Evolutionary conservation across 495 filamentous ascomycete species (phyloP).

Genomic region (Lentithecium fluviatile): DNA sequence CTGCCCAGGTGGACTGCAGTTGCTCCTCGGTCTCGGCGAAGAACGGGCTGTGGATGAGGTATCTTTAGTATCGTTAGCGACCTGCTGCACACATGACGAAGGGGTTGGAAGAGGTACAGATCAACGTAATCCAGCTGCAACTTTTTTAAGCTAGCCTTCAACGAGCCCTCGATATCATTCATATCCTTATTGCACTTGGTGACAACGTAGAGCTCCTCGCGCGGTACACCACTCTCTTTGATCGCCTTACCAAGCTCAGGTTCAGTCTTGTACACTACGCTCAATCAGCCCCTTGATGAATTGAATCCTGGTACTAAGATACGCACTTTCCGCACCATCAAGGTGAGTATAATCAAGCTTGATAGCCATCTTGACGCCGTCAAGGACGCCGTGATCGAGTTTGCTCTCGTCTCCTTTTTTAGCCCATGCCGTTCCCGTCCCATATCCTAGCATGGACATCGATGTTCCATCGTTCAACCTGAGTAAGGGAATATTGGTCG

Average conservation of each 20-base stretch:
- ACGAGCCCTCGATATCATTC: constrained; percentile 60
- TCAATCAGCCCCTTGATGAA: no score
- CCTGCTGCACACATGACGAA: neutral
- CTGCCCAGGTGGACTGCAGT: constrained; percentile 70
- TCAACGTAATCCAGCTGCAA: constrained; percentile 80
- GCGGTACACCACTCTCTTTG: constrained; percentile 61
- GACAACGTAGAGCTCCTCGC: constrained; percentile 71
- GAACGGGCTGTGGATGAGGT: constrained; percentile 78
- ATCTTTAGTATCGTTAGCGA: constrained; percentile 46
- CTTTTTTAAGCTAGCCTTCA: constrained; percentile 69
- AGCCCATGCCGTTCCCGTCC: constrained; percentile 64
- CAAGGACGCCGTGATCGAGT: constrained; percentile 55
- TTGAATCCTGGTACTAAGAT: no score
- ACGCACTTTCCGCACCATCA: constrained; percentile 69
- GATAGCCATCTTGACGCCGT: constrained; percentile 65
- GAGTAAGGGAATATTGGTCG: constrained; percentile 48
- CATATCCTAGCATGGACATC: constrained; percentile 75
- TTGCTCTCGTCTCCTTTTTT: constrained; percentile 46
- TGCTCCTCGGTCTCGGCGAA: constrained; percentile 60
- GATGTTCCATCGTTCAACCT: constrained; percentile 71
- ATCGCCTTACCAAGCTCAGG: constrained; percentile 72
- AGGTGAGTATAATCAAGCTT: constrained; percentile 71
- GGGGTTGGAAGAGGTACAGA: constrained; percentile 47
- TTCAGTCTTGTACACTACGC: constrained; percentile 83
- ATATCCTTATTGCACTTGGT: constrained; percentile 68